phyloP scores from a whole-genome alignment of 805 yeast species.

The Cyberlindnera mycetangii region DNA sequence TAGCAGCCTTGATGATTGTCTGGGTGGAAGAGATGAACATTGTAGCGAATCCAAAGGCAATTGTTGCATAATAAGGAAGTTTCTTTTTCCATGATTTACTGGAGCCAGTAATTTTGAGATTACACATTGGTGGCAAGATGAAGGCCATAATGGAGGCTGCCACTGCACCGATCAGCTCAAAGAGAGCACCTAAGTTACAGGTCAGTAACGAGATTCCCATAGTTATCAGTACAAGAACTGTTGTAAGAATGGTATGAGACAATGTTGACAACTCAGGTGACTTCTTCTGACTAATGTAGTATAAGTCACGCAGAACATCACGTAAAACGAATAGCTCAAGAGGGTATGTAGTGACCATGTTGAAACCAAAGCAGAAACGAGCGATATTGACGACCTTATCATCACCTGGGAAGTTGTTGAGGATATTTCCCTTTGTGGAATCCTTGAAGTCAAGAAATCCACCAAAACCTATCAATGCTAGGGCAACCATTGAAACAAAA shows the following conservation, averaged over 20 bases:
- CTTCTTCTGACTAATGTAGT: slow-evolving; percentile 36
- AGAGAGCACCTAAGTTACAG: slow-evolving; percentile 84
- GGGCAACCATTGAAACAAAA: slow-evolving; percentile 72
- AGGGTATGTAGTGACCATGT: slow-evolving; percentile 91
- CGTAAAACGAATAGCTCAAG: slow-evolving; percentile 87
- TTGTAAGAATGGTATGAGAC: slow-evolving; percentile 64
- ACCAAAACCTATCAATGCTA: slow-evolving; percentile 72
- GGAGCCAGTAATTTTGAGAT: slow-evolving; percentile 55
- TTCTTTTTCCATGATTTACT: slow-evolving; percentile 41
- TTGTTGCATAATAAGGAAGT: slow-evolving; percentile 57
- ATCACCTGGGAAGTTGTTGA: slow-evolving; percentile 79
- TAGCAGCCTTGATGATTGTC: slow-evolving; percentile 46
- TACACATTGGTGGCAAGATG: slow-evolving; percentile 86
- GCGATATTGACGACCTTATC: slow-evolving; percentile 82
- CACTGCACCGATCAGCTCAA: slow-evolving; percentile 89
- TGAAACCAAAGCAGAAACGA: slow-evolving; percentile 84
- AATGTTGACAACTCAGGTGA: slow-evolving; percentile 38
- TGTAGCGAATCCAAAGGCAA: slow-evolving; percentile 68
- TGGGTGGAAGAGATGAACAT: slow-evolving; percentile 81
- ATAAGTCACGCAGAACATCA: slow-evolving; percentile 74
- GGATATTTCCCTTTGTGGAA: slow-evolving; percentile 78
- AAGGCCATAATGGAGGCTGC: slow-evolving; percentile 92
- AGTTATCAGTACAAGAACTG: slow-evolving; percentile 59
- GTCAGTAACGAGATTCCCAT: slow-evolving; percentile 77
- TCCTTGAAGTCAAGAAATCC: slow-evolving; percentile 77